Percentiles rank a stretch among this genome's conserved stretches.
phyloP scores from a whole-genome alignment of 176 grass and related monocot genomes.

The Oryza glaberrima region DNA sequence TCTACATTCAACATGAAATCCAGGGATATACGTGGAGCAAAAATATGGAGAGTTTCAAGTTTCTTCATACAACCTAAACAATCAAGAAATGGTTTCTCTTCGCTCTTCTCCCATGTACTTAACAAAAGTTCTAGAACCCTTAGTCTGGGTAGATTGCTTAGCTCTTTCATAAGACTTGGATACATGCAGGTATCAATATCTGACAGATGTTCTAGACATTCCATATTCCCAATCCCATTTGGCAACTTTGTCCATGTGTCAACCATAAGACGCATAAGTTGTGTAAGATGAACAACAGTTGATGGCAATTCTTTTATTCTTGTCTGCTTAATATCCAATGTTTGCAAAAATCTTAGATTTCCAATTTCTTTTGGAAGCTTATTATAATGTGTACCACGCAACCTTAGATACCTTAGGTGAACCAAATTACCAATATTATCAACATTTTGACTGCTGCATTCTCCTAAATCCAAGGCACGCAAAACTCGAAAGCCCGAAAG shows the following conservation, averaged over 20 bases:
- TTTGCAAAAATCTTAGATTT: conserved; percentile 13
- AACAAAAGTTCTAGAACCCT: neutral
- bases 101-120: neutral
- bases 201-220: too few species aligned
- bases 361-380: conserved; percentile 20
- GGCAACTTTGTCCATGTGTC: too few species aligned
- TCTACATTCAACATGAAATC: neutral
- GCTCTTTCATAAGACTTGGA: too few species aligned
- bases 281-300: neutral
- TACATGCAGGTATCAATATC: too few species aligned
- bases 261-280: neutral
- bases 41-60: neutral
- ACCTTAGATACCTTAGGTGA: conserved; percentile 35
- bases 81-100: neutral
- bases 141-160: too few species aligned
- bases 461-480: neutral
- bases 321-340: neutral
- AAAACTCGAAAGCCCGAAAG: neutral
- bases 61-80: neutral
- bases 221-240: too few species aligned
- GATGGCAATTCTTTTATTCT: neutral
- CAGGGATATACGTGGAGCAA: neutral
- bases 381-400: neutral
- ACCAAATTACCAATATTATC: neutral
- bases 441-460: neutral